A percentile compares a stretch with the other conserved stretches of the same genome.
phyloP scores from a whole-genome alignment of 345 rosid species.

The Eucalyptus tenuipes region DNA sequence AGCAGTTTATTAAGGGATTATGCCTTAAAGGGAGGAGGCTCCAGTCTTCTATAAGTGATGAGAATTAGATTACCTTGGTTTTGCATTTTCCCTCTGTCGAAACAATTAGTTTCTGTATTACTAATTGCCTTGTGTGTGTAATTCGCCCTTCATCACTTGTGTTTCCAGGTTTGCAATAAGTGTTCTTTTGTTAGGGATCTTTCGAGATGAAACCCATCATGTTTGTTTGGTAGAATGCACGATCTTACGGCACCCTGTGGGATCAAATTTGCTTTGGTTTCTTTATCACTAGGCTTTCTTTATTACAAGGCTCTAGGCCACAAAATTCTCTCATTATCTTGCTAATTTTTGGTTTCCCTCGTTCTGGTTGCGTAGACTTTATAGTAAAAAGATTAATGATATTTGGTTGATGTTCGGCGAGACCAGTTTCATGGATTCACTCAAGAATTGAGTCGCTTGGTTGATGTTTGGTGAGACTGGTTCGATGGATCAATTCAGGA shows the following conservation, averaged over 20 bases:
- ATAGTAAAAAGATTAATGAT: no score
- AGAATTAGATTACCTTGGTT: neutral
- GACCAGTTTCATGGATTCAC: no score
- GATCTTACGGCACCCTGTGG: neutral
- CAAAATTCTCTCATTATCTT: neutral
- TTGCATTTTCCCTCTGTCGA: neutral
- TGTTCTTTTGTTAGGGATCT: neutral
- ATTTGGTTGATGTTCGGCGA: no score
- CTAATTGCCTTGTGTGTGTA: neutral
- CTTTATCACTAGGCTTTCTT: neutral
- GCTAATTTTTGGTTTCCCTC: neutral
- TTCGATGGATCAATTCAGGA: accelerated
- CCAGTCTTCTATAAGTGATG: neutral
- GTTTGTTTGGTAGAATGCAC: neutral
- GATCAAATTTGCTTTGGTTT: neutral
- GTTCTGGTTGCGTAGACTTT: neutral
- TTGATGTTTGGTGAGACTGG: no score
- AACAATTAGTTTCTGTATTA: neutral
- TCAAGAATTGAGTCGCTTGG: accelerated
- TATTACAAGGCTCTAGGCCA: neutral
- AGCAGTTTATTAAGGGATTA: constrained; percentile 48
- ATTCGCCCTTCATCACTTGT: neutral
- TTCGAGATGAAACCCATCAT: neutral
- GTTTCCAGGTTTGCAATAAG: constrained; percentile 58
- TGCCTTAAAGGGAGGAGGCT: neutral